These are phyloP conservation scores for Taiozyma sp. DNA, from an alignment of 1,139 yeast species.

Conservation along the genomic window DNA sequence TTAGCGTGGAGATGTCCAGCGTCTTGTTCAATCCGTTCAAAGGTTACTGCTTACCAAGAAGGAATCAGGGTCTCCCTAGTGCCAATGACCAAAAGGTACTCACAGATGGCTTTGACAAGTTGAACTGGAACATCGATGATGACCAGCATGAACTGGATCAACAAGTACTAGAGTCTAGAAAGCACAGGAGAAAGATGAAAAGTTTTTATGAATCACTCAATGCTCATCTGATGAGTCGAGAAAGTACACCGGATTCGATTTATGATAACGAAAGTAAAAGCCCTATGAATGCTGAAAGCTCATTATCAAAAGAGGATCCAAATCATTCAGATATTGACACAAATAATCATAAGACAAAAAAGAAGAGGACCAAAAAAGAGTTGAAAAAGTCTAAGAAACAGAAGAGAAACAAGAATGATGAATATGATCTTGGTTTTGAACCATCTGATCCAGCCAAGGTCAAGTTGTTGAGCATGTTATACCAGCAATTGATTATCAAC, in stretches of 20 bases:
- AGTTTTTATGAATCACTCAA: conserved; percentile 1
- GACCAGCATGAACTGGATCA: neutral
- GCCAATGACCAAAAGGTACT: conserved; percentile 4
- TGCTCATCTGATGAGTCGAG: neutral
- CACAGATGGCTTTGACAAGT: conserved; percentile 31
- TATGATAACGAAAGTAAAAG: conserved; percentile 15
- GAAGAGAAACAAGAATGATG: conserved; percentile 6
- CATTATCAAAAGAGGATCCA: neutral
- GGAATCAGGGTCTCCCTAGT: neutral
- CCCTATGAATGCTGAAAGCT: conserved; percentile 12
- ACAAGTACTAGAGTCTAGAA: neutral
- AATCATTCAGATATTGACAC: conserved; percentile 4
- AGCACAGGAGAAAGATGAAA: conserved; percentile 1
- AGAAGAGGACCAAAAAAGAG: conserved; percentile 1
- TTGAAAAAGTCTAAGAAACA: conserved; percentile 6
- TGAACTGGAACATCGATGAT: conserved; percentile 23
- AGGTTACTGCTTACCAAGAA: conserved; percentile 18
- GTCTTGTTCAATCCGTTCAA: conserved; percentile 18
- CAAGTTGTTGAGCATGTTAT: conserved; percentile 9
- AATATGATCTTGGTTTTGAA: conserved; percentile 12
- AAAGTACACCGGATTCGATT: conserved; percentile 1
- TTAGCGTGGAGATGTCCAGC: conserved; percentile 8
- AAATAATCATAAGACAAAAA: conserved; percentile 1
- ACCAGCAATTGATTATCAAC: conserved; percentile 7
- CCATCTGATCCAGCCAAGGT: conserved; percentile 18